phyloP scores from a whole-genome alignment of 129 eudicot species.

The Ambrosia trifida region DNA sequence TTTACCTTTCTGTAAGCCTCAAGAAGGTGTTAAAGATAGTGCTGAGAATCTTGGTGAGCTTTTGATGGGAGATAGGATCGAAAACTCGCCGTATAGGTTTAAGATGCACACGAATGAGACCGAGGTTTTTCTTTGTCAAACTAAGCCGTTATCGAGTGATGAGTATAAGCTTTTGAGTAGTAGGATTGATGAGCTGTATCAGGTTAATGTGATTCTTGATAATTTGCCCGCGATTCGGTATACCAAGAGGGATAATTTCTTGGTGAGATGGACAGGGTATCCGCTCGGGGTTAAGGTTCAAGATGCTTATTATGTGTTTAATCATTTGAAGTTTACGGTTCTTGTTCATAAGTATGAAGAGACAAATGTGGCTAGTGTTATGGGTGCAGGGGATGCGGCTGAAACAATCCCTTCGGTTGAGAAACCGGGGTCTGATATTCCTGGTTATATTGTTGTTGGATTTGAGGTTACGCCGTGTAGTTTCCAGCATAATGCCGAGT shows the following conservation, averaged over 20 bases:
- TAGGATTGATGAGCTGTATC: constrained; percentile 2
- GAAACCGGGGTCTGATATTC: background rate
- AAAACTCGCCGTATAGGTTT: constrained; percentile 1
- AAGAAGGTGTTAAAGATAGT: constrained; percentile 7
- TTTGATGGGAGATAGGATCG: constrained; percentile 8
- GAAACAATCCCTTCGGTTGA: background rate
- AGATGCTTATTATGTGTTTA: background rate
- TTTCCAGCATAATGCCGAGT: constrained; percentile 2
- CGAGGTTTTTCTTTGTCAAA: constrained; percentile 1
- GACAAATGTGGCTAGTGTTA: constrained; percentile 3
- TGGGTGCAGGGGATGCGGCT: constrained; percentile 1
- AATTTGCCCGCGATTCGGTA: background rate
- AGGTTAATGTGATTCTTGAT: background rate
- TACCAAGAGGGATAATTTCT: background rate
- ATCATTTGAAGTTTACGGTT: constrained; percentile 4
- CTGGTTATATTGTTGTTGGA: background rate
- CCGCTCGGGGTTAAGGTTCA: constrained; percentile 9
- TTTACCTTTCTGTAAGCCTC: constrained; percentile 6
- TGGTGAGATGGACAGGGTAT: constrained; percentile 10
- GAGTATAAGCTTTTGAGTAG: background rate
- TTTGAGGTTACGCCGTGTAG: constrained; percentile 9
- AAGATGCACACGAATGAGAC: constrained; percentile 5
- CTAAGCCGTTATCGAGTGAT: background rate
- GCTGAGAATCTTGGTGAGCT: constrained; percentile 14
- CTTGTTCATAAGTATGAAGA: constrained; percentile 10